Conservation (phyloP, 208 protist species). For the Endotrypanum monterogeii region DNA sequence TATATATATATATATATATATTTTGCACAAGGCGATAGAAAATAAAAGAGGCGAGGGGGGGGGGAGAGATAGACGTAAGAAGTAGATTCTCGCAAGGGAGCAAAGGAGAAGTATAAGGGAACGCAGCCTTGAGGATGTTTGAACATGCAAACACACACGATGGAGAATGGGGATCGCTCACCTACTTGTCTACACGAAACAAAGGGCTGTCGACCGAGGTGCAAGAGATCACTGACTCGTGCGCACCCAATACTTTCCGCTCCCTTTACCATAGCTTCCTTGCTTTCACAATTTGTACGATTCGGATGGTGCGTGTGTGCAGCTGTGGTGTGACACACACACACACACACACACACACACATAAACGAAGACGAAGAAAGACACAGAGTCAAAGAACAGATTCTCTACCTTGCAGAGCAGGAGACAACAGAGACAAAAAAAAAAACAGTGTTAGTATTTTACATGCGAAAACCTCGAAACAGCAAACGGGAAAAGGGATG, state of each 20-base stretch:
- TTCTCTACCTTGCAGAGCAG: neutral
- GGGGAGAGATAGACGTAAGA: neutral
- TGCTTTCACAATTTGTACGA: neutral
- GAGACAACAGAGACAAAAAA: neutral
- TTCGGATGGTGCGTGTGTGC: neutral
- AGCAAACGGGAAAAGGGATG: neutral
- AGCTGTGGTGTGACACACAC: neutral
- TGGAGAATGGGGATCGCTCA: neutral
- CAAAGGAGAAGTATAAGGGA: neutral
- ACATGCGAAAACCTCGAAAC: neutral
- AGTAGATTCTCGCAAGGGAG: neutral
- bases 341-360: too few relatives aligned
- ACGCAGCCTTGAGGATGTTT: neutral
- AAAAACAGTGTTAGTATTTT: neutral
- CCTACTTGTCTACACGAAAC: neutral
- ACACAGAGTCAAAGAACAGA: constrained; percentile 7
- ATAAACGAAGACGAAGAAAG: neutral
- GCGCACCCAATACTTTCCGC: neutral
- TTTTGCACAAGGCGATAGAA: neutral
- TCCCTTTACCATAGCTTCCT: neutral
- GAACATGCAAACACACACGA: neutral
- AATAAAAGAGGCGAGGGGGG: neutral
- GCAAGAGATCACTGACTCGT: neutral
- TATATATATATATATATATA: too few relatives aligned
- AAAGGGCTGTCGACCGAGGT: neutral